Evolutionary conservation across 768 basidiomycete species (phyloP).

Genomic region (Termitomyces sp.): DNA sequence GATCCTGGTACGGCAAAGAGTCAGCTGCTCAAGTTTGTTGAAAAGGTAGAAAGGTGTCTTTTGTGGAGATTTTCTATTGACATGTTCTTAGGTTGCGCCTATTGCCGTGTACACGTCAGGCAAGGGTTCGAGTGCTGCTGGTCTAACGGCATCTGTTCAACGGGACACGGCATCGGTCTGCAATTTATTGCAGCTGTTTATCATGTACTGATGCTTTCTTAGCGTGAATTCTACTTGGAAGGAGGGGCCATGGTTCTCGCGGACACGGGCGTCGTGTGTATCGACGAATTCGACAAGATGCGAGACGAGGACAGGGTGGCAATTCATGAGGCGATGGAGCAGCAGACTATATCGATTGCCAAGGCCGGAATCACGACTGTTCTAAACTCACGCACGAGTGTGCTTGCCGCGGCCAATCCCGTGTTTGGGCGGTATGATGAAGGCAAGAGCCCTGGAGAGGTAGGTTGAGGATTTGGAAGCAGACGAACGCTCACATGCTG

Average conservation of each 20-base stretch:
- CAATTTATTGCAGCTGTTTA: background rate
- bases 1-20: slow-evolving; percentile 99
- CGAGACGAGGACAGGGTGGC: slow-evolving; percentile 98
- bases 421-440: slow-evolving; percentile 98
- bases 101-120: slow-evolving; percentile 98
- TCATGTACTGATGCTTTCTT: slow-evolving; percentile 4
- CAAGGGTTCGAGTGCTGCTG: slow-evolving; percentile 97
- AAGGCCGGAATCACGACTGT: slow-evolving; percentile 99
- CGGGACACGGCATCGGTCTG: slow-evolving; percentile 85
- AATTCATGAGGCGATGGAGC: slow-evolving; percentile 99
- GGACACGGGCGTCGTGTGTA: slow-evolving; percentile 97
- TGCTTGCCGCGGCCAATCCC: slow-evolving; percentile 95
- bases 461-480: slow-evolving; percentile 19
- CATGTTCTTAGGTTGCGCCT: slow-evolving; percentile 77
- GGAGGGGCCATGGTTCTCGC: slow-evolving; percentile 99
- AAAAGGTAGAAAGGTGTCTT: slow-evolving; percentile 52
- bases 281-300: slow-evolving; percentile 99
- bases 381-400: slow-evolving; percentile 91
- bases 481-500: background rate
- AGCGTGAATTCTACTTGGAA: slow-evolving; percentile 99
- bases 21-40: slow-evolving; percentile 97
- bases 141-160: slow-evolving; percentile 96
- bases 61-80: background rate
- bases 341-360: slow-evolving; percentile 98
- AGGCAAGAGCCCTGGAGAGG: slow-evolving; percentile 92